Percentiles rank a stretch among this genome's conserved stretches.
Conservation (phyloP, 192 early-diverging fungal genomes). For the Umbelopsis isabellina region DNA sequence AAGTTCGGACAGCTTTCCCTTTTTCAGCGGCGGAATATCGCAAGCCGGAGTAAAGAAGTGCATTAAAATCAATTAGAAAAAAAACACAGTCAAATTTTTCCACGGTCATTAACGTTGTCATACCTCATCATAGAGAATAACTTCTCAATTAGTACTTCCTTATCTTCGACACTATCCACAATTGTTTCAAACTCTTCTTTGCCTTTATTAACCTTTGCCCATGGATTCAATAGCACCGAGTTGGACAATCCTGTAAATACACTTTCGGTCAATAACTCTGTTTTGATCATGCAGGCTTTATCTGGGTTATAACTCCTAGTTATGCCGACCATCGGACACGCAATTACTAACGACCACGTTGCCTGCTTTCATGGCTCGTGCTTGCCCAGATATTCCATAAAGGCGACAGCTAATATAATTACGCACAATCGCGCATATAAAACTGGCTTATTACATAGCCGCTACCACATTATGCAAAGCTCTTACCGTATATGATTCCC, state of each 20-base stretch:
- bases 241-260: slow-evolving; percentile 46
- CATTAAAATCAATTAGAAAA: not conserved
- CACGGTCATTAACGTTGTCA: not conserved
- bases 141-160: slow-evolving; percentile 36
- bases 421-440: not conserved
- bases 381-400: too few species aligned
- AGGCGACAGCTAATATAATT: too few species aligned
- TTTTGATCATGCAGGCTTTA: too few species aligned
- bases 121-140: slow-evolving; percentile 44
- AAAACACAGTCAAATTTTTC: slow-evolving; percentile 5
- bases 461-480: not conserved
- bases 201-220: slow-evolving; percentile 49
- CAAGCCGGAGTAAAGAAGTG: slow-evolving; percentile 6
- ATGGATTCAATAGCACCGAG: slow-evolving; percentile 42
- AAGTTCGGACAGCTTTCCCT: slow-evolving; percentile 19
- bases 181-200: slow-evolving; percentile 26
- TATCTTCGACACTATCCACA: slow-evolving; percentile 21
- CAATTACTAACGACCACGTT: too few species aligned
- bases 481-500: slow-evolving; percentile 36
- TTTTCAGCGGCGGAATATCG: not conserved
- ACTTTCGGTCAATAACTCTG: not conserved
- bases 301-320: too few species aligned
- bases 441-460: not conserved
- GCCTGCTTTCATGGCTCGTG: too few species aligned
- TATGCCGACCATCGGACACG: too few species aligned